Conservation (phyloP, 2,329 filamentous ascomycete genomes). For the Leptographium wingfieldii region DNA sequence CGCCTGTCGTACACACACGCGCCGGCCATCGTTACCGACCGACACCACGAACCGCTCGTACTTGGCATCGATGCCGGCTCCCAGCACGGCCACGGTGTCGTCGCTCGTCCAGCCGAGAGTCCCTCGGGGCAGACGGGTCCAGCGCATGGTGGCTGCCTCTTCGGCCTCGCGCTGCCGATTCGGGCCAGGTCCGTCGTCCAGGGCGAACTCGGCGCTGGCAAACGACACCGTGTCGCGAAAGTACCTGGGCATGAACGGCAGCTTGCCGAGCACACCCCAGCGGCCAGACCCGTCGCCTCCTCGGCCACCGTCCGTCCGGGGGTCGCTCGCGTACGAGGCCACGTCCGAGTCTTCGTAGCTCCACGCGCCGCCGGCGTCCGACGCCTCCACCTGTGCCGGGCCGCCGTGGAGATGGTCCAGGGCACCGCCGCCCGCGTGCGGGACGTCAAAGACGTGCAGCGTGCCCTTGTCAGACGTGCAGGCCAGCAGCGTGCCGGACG, state of each 20-base stretch:
- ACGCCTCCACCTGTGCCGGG: neutral
- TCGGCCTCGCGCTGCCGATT: slow-evolving; percentile 19
- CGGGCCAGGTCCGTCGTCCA: slow-evolving; percentile 45
- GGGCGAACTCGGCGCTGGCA: slow-evolving; percentile 66
- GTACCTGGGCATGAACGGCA: slow-evolving; percentile 72
- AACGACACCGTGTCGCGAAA: slow-evolving; percentile 89
- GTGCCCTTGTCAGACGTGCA: slow-evolving; percentile 96
- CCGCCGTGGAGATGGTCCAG: slow-evolving; percentile 2
- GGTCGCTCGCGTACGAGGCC: slow-evolving; percentile 5
- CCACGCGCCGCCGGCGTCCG: slow-evolving; percentile 10
- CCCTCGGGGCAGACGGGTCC: slow-evolving; percentile 59
- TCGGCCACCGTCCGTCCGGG: slow-evolving; percentile 7
- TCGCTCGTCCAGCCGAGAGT: slow-evolving; percentile 76
- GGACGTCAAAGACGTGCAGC: slow-evolving; percentile 84
- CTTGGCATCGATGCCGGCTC: slow-evolving; percentile 64
- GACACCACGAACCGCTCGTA: slow-evolving; percentile 79
- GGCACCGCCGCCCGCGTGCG: slow-evolving; percentile 20
- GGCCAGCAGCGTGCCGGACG: slow-evolving; percentile 65
- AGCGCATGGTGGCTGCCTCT: slow-evolving; percentile 34
- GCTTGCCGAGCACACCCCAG: slow-evolving; percentile 74
- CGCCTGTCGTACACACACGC: slow-evolving; percentile 56
- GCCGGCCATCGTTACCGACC: slow-evolving; percentile 55
- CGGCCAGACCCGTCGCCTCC: slow-evolving; percentile 43
- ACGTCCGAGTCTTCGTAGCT: slow-evolving; percentile 10
- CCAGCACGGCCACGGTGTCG: slow-evolving; percentile 59